These are phyloP conservation scores for Colletotrichum eremochloae DNA, from an alignment of 2,329 filamentous ascomycete genomes.

Conservation along the genomic window DNA sequence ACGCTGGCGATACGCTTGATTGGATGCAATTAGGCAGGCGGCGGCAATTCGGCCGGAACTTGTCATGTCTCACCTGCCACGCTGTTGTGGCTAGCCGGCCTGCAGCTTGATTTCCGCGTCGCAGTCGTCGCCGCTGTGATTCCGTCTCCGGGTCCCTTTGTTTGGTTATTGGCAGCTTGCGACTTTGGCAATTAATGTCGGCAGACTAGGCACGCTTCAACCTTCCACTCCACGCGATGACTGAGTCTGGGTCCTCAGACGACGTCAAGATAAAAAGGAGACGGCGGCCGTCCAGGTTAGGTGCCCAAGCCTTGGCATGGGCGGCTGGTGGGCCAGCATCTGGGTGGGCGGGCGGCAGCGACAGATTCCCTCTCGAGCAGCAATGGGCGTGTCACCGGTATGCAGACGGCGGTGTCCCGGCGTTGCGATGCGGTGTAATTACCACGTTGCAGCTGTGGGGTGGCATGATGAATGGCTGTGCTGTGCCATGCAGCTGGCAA, in stretches of 20 bases:
- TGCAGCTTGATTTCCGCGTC: constrained; percentile 20
- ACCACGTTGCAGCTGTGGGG: constrained; percentile 30
- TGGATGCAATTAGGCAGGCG: constrained; percentile 21
- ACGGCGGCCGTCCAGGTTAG: not conserved
- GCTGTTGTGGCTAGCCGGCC: constrained; percentile 31
- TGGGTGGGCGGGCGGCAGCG: not conserved
- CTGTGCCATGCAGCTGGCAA: constrained; percentile 20
- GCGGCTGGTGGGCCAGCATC: no score
- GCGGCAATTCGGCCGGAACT: constrained; percentile 19
- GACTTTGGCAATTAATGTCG: constrained; percentile 15
- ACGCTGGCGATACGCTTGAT: constrained; percentile 27
- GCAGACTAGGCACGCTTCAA: constrained; percentile 18
- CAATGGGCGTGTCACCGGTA: constrained; percentile 23
- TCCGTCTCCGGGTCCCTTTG: not conserved
- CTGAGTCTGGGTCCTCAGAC: constrained; percentile 15
- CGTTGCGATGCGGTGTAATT: constrained; percentile 13
- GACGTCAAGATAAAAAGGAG: not conserved
- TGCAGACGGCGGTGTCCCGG: constrained; percentile 30
- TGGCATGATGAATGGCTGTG: constrained; percentile 34
- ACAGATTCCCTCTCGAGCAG: not conserved
- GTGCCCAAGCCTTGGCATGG: no score
- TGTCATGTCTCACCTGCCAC: constrained; percentile 35
- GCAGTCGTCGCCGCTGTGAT: not conserved
- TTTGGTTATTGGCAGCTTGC: not conserved
- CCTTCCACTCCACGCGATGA: constrained; percentile 6